A percentile compares a stretch with the other conserved stretches of the same genome.
Conservation (phyloP, 106 monocot genomes). For the Dioscorea zingiberensis region DNA sequence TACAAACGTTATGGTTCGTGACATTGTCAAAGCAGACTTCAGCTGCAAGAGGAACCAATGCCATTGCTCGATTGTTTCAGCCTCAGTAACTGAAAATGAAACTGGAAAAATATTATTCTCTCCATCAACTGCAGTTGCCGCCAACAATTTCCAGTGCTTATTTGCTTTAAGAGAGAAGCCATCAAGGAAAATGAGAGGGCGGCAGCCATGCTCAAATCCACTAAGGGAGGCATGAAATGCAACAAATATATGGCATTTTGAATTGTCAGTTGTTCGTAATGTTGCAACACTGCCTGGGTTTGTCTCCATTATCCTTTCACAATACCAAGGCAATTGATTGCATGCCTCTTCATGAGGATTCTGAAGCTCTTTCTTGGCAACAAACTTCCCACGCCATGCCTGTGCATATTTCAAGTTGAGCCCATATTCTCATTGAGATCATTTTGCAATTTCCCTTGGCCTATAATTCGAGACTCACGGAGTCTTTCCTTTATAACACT, state of each 20-base stretch:
- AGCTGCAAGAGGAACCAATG: conserved; percentile 83
- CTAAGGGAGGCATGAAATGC: conserved; percentile 9
- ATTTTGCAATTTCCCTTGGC: conserved; percentile 81
- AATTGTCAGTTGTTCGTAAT: conserved; percentile 49
- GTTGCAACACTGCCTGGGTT: conserved; percentile 82
- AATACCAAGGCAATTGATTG: conserved; percentile 79
- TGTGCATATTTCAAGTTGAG: conserved; percentile 86
- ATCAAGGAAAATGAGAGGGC: conserved; percentile 16
- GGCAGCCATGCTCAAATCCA: conserved; percentile 18
- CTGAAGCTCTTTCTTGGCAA: conserved; percentile 86
- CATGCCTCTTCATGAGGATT: conserved; percentile 75
- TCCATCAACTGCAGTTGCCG: conserved; percentile 9
- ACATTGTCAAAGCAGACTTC: conserved; percentile 52
- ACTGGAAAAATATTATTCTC: conserved; percentile 11
- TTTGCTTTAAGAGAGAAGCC: conserved; percentile 8
- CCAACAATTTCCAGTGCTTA: conserved; percentile 15
- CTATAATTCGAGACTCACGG: conserved; percentile 67
- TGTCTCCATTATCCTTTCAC: conserved; percentile 78
- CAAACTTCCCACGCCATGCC: conserved; percentile 80
- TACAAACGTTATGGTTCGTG: conserved; percentile 57
- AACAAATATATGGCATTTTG: conserved; percentile 27
- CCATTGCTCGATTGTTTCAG: conserved; percentile 40
- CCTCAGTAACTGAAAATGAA: conserved; percentile 8
- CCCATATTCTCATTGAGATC: conserved; percentile 92
- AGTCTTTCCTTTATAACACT: conserved; percentile 95